Evolutionary conservation across 768 basidiomycete species (phyloP).

Genomic region (Collybia sp.): DNA sequence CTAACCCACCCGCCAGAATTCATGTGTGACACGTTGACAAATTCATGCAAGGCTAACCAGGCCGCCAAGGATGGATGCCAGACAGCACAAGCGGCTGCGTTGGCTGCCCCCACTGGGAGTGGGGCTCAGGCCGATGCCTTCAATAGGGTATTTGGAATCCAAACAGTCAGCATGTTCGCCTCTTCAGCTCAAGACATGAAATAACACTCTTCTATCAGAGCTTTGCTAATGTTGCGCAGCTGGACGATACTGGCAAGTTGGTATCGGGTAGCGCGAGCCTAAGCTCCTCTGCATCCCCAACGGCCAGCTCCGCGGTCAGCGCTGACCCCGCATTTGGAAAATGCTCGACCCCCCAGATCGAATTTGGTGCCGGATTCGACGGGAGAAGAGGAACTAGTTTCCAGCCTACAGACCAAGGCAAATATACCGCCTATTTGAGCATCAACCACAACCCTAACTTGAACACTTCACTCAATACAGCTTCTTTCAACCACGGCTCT

Average conservation of each 20-base stretch:
- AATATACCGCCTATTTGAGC: constrained; percentile 2
- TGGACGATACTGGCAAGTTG: constrained; percentile 34
- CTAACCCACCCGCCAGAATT: constrained; percentile 23
- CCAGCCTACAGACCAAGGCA: constrained; percentile 43
- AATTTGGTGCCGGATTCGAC: constrained; percentile 53
- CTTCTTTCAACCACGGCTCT: constrained; percentile 51
- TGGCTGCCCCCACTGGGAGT: constrained; percentile 31
- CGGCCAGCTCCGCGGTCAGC: constrained; percentile 9
- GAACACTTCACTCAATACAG: constrained; percentile 11
- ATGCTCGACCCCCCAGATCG: constrained; percentile 50
- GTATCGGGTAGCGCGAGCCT: constrained; percentile 12
- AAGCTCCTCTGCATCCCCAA: constrained; percentile 13
- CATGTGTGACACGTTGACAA: constrained; percentile 50
- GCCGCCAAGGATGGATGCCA: constrained; percentile 49
- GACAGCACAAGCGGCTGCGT: constrained; percentile 33
- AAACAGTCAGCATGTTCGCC: constrained; percentile 22
- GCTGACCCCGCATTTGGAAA: constrained; percentile 32
- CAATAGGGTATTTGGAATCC: constrained; percentile 36
- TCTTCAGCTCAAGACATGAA: constrained; percentile 3
- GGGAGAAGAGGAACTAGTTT: constrained; percentile 50
- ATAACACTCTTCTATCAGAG: constrained; percentile 17
- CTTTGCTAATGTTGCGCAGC: constrained; percentile 30
- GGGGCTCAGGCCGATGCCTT: constrained; percentile 56
- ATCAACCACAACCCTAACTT: too few species aligned
- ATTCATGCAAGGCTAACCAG: constrained; percentile 48